Evolutionary conservation across 768 basidiomycete genomes (phyloP).

Genomic region (Pulveroboletus sp.): DNA sequence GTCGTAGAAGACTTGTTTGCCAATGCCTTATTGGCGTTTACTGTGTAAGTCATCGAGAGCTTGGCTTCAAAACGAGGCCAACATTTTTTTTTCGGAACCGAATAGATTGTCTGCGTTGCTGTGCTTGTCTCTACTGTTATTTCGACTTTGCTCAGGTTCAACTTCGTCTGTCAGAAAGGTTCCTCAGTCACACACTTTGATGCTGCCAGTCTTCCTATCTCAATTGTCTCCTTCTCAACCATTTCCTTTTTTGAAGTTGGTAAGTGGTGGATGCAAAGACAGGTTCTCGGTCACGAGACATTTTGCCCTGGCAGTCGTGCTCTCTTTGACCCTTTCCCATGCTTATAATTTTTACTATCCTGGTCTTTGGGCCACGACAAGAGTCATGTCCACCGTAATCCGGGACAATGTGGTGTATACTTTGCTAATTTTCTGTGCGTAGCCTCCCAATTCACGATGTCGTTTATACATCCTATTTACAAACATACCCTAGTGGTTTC

Average conservation of each 20-base stretch:
- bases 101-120: not conserved
- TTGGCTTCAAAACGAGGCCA: not conserved
- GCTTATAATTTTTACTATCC: no score
- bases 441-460: no score
- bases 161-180: no score
- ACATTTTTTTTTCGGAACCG: not conserved
- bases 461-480: no score
- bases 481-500: no score
- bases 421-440: no score
- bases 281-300: not conserved
- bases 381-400: not conserved
- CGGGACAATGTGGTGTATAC: constrained; percentile 12
- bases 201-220: no score
- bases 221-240: no score
- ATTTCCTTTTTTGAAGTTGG: constrained; percentile 12
- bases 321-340: no score
- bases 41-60: not conserved
- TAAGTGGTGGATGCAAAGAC: not conserved
- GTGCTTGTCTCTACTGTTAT: constrained; percentile 6
- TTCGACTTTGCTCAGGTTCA: constrained; percentile 4
- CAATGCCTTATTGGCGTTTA: not conserved
- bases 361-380: not conserved
- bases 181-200: no score
- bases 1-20: not conserved
- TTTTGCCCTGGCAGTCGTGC: not conserved